Evolutionary conservation across 129 eudicot genomes (phyloP).

Genomic region (Logfia minima): DNA sequence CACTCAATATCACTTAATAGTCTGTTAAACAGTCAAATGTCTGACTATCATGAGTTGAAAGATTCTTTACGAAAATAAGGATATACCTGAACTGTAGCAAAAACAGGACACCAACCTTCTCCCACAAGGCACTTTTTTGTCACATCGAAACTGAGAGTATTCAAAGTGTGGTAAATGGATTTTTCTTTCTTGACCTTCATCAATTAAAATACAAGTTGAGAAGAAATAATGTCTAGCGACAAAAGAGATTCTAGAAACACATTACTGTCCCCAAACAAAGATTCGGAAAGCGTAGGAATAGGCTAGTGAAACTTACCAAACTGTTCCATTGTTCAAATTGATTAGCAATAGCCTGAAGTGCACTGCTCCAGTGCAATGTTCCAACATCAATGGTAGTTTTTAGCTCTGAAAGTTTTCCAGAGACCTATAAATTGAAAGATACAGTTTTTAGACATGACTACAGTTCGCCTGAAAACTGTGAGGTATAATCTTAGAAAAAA

Average conservation of each 20-base stretch:
- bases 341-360: slow-evolving; percentile 60
- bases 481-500: slow-evolving; percentile 10
- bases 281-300: slow-evolving; percentile 4
- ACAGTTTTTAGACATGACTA: slow-evolving; percentile 3
- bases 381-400: slow-evolving; percentile 82
- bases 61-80: slow-evolving; percentile 4
- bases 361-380: slow-evolving; percentile 65
- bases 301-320: slow-evolving; percentile 50
- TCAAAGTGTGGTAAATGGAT: slow-evolving; percentile 65
- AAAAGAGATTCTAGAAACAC: slow-evolving; percentile 9
- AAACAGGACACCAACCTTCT: slow-evolving; percentile 96
- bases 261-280: not conserved
- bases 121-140: slow-evolving; percentile 91
- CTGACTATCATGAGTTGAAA: not conserved
- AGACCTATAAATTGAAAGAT: slow-evolving; percentile 47
- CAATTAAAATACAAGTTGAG: slow-evolving; percentile 20
- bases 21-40: slow-evolving; percentile 11
- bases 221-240: slow-evolving; percentile 12
- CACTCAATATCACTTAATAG: slow-evolving; percentile 9
- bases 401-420: slow-evolving; percentile 71
- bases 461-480: slow-evolving; percentile 14
- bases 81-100: slow-evolving; percentile 71
- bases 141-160: slow-evolving; percentile 89
- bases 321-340: slow-evolving; percentile 79
- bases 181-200: slow-evolving; percentile 79